These are phyloP conservation scores for Arthrobotrys conoides DNA, from an alignment of 2,329 filamentous ascomycete genomes.

Conservation along the genomic window DNA sequence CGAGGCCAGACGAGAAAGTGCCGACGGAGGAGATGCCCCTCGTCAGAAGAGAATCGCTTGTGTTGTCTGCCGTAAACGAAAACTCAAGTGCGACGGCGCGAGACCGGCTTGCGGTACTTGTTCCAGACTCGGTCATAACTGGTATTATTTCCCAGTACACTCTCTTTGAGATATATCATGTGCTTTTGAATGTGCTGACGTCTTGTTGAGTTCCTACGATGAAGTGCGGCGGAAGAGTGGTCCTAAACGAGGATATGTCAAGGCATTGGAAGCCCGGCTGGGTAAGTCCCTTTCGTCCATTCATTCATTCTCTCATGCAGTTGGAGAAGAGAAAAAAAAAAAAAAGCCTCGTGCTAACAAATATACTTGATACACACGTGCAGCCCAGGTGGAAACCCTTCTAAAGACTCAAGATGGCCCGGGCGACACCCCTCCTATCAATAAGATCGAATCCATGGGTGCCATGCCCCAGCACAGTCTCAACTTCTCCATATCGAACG, in stretches of 20 bases:
- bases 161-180: neutral
- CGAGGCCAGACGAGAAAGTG: constrained; percentile 44
- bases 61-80: constrained; percentile 91
- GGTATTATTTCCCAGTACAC: constrained; percentile 65
- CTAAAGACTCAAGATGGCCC: constrained; percentile 79
- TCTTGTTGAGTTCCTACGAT: constrained; percentile 77
- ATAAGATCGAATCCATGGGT: constrained; percentile 50
- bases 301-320: too few species aligned
- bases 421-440: constrained; percentile 34
- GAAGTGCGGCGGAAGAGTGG: constrained; percentile 95
- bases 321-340: too few species aligned
- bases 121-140: constrained; percentile 85
- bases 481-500: constrained; percentile 51
- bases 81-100: constrained; percentile 88
- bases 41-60: constrained; percentile 95
- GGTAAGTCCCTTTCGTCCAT: constrained; percentile 74
- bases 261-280: constrained; percentile 90
- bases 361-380: constrained; percentile 20
- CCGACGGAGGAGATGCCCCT: constrained; percentile 69
- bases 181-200: constrained; percentile 18
- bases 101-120: constrained; percentile 91
- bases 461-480: constrained; percentile 31
- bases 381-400: constrained; percentile 93
- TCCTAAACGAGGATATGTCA: constrained; percentile 93
- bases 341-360: neutral